Base-by-base conservation (phyloP, 202 grass and related monocot species). In the Setaria italica region DNA sequence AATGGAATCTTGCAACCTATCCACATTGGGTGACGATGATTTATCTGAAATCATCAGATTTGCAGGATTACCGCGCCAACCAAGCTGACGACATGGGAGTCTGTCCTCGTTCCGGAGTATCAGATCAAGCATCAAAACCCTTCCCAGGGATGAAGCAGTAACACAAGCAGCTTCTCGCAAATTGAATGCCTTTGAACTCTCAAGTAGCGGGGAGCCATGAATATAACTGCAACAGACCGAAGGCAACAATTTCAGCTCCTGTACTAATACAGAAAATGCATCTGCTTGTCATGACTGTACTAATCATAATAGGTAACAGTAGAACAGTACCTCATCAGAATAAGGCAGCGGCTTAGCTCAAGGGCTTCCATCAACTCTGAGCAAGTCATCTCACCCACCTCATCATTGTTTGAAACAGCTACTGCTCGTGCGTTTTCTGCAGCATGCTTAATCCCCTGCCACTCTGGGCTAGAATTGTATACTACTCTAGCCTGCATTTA, bases 361-460 rank as follows among this genome's bases (percentile, higher is more conserved):
- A 99, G 93, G 85, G 96, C 93, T 95, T 99, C 96, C 86, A 95
- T 39, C 50, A 99, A 88, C 69, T 99, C 96, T 41, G 90, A 95
- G 85, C 96, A 99, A 50, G 91, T 94, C 87, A 97, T 88, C 87
- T 93, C 92, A 56, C 92, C 89, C 45, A 88, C 77, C 83, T 99
- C 91, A 80, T 99, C 96, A 53, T 78, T 89, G 77, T 80, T 90
- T 74, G 82, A 89, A 83, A 78, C 57, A 7, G 96, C 91, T 55
- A 66, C 73, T 67, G 73, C 79, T 55, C 88, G 82, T 83, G 93
- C 96, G 67, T 94, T 92, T 94, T 95, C 93, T 77, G 93, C 76
- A 48, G 96, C 90, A 50, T 91, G 84, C 85, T 70, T 94, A 79
- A 99, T 95, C 63, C 53, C 67, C 64, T 91, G 91, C 93, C 96